Percentiles rank a stretch among this genome's conserved stretches.
Evolutionary conservation across 352 stramenopile species (phyloP).

Genomic region (Globisporangium cystogenes): DNA sequence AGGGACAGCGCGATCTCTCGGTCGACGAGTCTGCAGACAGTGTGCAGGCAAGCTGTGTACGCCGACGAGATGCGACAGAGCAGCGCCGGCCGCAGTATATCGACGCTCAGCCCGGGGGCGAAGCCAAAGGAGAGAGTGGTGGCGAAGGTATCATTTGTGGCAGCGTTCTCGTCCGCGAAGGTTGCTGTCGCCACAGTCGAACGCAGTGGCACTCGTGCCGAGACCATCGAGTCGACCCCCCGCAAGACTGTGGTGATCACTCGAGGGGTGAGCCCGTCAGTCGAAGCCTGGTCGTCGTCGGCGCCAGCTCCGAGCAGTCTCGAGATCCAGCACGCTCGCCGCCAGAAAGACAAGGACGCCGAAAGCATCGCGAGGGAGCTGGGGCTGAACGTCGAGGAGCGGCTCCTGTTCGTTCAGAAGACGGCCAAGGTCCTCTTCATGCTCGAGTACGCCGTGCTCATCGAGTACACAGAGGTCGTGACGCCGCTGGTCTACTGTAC

Average conservation of each 20-base stretch:
- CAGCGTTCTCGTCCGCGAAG: neutral
- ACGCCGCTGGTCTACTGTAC: constrained; percentile 13
- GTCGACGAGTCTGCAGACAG: neutral
- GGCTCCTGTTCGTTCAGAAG: constrained; percentile 5
- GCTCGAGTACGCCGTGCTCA: constrained; percentile 13
- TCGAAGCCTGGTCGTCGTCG: neutral
- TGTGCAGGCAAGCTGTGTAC: neutral
- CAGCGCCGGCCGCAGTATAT: neutral
- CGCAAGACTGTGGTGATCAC: neutral
- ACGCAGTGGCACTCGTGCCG: neutral
- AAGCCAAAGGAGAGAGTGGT: neutral
- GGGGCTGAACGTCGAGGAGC: neutral
- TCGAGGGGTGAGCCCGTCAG: neutral
- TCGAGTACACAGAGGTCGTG: constrained; percentile 17
- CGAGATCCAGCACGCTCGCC: neutral
- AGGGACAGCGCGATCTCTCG: neutral
- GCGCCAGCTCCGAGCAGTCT: neutral
- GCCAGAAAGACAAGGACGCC: neutral
- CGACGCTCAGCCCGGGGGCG: neutral
- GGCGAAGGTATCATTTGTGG: neutral
- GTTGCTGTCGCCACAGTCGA: neutral
- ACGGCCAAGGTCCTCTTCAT: constrained; percentile 6
- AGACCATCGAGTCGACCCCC: too few species aligned
- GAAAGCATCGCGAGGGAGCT: neutral
- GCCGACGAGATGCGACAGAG: neutral